Evolutionary conservation across 2,329 filamentous ascomycete species (phyloP), one percentile per base, ranked within the genome.

Genomic region (Mollisiaceae sp.): DNA sequence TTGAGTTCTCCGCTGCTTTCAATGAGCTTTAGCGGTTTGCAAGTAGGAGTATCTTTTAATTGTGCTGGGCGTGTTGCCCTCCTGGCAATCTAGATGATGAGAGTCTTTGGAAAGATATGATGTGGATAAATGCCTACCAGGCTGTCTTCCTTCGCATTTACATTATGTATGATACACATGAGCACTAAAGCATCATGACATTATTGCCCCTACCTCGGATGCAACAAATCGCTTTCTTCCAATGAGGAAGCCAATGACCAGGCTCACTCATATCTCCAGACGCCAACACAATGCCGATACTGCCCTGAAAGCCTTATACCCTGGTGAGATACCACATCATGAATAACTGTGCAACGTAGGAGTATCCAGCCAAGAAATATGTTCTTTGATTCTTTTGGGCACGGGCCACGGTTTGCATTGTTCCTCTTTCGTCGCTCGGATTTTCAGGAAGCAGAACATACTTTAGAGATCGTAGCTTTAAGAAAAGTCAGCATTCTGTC

Each of bases 361-460:
- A 94, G 80, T 99, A 97, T 72, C 94, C 85, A 78, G 97, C 97
- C 71, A 97, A 83, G 75, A 97, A 97, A 79, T 97, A 93, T 1
- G 93, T 97, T 69, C 94, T 85, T 77, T 93, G 89, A 79, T 91
- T 95, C 75, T 91, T 89, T 81, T 97, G 95, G 45, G 91, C 89
- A 68, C 94, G 87, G 35, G 92, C 92, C 67, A 96, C 91, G 2
- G 87, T 89, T 71, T 89, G 87, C 72, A 88, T 87, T 0, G 82
- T 82, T 14, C 82, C 83, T 64, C 82, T 84, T 62, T 84, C 86
- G 73, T 90, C 88, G 65, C 82, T 84, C 1, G 89, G 84, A 66
- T 87, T 92, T 76, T 97, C 93, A 0, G 95, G 95, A 5, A 99
- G 86, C 15, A 99, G 85, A 32, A 99, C 95, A 75, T 99, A 99